A percentile compares a stretch with the other conserved stretches of the same genome.
phyloP scores from a whole-genome alignment of 306 rosid species.

The Quercus cerris region DNA sequence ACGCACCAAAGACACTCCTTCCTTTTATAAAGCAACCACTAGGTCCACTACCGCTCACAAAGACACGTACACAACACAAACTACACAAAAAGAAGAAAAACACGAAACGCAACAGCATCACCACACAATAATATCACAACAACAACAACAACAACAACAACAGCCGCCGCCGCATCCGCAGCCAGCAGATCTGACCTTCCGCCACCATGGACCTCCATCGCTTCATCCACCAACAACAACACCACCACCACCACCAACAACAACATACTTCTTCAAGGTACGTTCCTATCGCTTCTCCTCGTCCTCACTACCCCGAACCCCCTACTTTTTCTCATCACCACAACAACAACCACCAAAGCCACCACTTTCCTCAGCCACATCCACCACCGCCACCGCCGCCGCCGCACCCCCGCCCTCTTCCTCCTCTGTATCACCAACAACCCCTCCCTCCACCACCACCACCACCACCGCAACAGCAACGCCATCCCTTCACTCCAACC shows the following conservation, averaged over 20 bases:
- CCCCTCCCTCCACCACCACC: conserved; percentile 21
- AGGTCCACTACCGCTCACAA: no score
- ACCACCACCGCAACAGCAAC: not conserved
- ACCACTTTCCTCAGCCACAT: not conserved
- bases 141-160: not conserved
- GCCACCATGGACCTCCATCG: conserved; percentile 15
- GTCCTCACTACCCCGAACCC: conserved; percentile 12
- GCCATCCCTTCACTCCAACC: conserved; percentile 15
- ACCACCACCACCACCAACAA: not conserved
- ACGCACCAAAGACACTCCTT: no score
- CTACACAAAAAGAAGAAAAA: no score
- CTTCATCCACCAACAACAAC: conserved; percentile 4
- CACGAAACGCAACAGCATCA: no score
- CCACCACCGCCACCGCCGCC: not conserved
- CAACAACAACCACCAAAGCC: not conserved
- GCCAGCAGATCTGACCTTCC: not conserved
- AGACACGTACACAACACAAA: no score
- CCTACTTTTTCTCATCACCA: conserved; percentile 10
- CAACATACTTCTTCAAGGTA: conserved; percentile 12
- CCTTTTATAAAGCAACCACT: no score
- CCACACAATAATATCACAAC: no score
- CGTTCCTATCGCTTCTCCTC: conserved; percentile 4
- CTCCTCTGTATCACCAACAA: conserved; percentile 11
- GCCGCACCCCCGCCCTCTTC: conserved; percentile 4
- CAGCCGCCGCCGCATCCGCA: not conserved